A percentile compares a stretch with the other conserved stretches of the same genome.
phyloP scores from a whole-genome alignment of 495 filamentous ascomycete species.

The Aspergillus nanangensis region DNA sequence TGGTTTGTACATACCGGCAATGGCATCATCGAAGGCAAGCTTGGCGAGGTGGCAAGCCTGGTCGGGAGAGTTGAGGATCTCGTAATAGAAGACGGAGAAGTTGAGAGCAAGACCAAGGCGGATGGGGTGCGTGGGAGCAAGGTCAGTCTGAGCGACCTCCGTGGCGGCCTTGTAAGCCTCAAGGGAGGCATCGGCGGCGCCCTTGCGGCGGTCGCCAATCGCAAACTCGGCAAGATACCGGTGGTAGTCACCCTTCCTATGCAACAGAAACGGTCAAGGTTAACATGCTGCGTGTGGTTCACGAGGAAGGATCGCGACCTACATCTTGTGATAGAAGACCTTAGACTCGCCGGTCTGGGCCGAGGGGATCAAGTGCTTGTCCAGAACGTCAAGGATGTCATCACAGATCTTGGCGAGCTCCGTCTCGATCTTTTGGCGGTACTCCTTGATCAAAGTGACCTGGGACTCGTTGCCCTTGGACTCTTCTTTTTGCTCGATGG shows the following conservation, averaged over 20 bases:
- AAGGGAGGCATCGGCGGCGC: slow-evolving; percentile 90
- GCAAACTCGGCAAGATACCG: slow-evolving; percentile 99
- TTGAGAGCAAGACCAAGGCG: slow-evolving; percentile 96
- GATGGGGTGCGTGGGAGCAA: slow-evolving; percentile 98
- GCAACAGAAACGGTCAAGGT: slow-evolving; percentile 2
- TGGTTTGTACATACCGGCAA: slow-evolving; percentile 66
- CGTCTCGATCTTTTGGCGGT: slow-evolving; percentile 98
- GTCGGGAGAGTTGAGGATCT: slow-evolving; percentile 98
- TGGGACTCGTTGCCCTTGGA: slow-evolving; percentile 97
- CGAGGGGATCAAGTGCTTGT: slow-evolving; percentile 93
- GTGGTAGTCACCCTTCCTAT: slow-evolving; percentile 99
- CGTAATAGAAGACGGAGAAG: slow-evolving; percentile 99
- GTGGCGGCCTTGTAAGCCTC: slow-evolving; percentile 98
- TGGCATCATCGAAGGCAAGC: slow-evolving; percentile 98
- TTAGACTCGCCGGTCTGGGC: slow-evolving; percentile 97
- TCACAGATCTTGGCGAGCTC: slow-evolving; percentile 99
- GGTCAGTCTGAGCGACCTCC: slow-evolving; percentile 95
- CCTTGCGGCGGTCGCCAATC: slow-evolving; percentile 95
- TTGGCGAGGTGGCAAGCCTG: slow-evolving; percentile 99
- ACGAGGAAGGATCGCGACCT: slow-evolving; percentile 22
- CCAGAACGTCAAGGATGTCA: slow-evolving; percentile 95
- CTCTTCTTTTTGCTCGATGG: slow-evolving; percentile 99
- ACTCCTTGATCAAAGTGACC: slow-evolving; percentile 95
- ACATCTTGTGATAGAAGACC: slow-evolving; percentile 99
- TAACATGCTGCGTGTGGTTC: slow-evolving; percentile 4